Percentiles rank a stretch among this genome's conserved stretches.
Evolutionary conservation across 2,329 filamentous ascomycete species (phyloP).

Genomic region (Apiospora koreana): DNA sequence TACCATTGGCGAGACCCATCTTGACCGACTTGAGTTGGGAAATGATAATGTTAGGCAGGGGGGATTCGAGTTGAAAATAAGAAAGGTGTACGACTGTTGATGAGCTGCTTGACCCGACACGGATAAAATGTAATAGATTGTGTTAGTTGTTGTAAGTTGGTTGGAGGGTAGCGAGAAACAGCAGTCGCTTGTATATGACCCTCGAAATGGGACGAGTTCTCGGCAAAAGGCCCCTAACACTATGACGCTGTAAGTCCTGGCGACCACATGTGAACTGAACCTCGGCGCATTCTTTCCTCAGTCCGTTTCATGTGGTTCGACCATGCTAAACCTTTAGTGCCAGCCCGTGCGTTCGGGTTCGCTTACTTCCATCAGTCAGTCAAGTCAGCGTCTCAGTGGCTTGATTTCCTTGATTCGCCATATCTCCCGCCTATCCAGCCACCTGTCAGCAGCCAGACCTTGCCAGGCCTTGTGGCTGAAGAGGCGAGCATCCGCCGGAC

Average conservation of each 20-base stretch:
- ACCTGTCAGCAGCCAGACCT: background rate
- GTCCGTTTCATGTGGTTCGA: constrained; percentile 21
- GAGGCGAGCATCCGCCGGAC: background rate
- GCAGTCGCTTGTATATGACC: background rate
- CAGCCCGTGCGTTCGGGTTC: constrained; percentile 3
- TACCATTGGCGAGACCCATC: constrained; percentile 77
- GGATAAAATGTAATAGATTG: background rate
- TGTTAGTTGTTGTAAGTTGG: background rate
- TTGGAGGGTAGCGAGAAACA: background rate
- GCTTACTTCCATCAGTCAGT: background rate
- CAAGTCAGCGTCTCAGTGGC: background rate
- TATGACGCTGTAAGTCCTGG: background rate
- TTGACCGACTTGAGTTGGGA: constrained; percentile 27
- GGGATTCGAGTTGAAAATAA: background rate
- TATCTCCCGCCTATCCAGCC: background rate
- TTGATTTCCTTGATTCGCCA: background rate
- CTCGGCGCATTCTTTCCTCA: constrained; percentile 29
- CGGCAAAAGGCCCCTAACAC: background rate
- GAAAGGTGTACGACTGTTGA: background rate
- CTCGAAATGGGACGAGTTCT: background rate
- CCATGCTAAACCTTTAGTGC: background rate
- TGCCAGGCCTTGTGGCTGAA: background rate
- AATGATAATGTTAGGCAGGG: background rate
- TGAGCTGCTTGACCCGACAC: background rate
- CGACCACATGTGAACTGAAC: constrained; percentile 32